A percentile compares a stretch with the other conserved stretches of the same genome.
These are phyloP conservation scores for Cavenderia fasciculata DNA, from an alignment of 78 protist species.

Conservation along the genomic window DNA sequence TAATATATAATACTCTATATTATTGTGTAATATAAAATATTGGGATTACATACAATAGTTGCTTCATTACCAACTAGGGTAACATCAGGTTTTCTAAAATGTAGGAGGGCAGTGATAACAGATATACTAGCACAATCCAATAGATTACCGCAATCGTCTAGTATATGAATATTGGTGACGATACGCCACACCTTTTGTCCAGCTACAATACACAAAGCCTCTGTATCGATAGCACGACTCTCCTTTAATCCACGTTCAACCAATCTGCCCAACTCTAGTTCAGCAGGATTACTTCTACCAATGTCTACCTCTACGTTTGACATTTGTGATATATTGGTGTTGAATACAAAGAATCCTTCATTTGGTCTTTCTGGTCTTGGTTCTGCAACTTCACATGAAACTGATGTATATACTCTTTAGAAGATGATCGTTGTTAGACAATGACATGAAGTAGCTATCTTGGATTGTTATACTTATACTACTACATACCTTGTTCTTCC, in stretches of 20 bases:
- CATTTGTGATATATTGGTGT: slow-evolving; percentile 80
- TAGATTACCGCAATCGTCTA: slow-evolving; percentile 90
- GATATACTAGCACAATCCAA: slow-evolving; percentile 82
- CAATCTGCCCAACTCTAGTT: slow-evolving; percentile 75
- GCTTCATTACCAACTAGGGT: slow-evolving; percentile 83
- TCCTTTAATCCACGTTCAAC: slow-evolving; percentile 85
- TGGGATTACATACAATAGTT: slow-evolving; percentile 45
- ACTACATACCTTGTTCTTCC: slow-evolving; percentile 81
- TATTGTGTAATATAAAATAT: too few species aligned
- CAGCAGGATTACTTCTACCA: slow-evolving; percentile 3
- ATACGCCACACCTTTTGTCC: slow-evolving; percentile 73
- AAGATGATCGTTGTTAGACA: background rate
- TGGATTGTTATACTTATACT: background rate
- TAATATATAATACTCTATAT: background rate
- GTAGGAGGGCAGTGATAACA: slow-evolving; percentile 82
- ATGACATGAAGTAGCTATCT: background rate
- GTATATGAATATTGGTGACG: slow-evolving; percentile 36
- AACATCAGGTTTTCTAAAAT: slow-evolving; percentile 87
- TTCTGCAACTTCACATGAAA: slow-evolving; percentile 82
- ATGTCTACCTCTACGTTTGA: slow-evolving; percentile 54
- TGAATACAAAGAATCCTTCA: slow-evolving; percentile 88
- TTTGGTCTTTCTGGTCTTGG: slow-evolving; percentile 89
- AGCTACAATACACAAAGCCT: slow-evolving; percentile 87
- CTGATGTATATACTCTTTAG: slow-evolving; percentile 67
- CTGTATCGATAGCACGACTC: slow-evolving; percentile 89